Percentiles rank a stretch among this genome's conserved stretches.
Conservation (phyloP, 1,284 basidiomycete species). For the Abortiporus biennis region DNA sequence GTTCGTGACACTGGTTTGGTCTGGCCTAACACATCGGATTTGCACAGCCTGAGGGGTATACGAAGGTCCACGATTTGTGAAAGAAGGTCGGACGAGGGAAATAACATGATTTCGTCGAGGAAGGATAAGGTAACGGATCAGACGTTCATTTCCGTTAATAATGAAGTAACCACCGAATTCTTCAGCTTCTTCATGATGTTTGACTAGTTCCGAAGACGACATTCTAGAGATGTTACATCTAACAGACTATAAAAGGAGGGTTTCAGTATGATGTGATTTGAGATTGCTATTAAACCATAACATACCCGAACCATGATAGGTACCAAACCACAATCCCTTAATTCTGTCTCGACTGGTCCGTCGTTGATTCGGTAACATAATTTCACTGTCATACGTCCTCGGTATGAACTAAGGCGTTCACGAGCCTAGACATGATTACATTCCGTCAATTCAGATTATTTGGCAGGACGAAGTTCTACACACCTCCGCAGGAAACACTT, state of each 20-base stretch:
- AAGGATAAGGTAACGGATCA: constrained; percentile 95
- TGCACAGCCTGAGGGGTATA: constrained; percentile 95
- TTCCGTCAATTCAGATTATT: constrained; percentile 2
- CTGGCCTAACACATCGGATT: constrained; percentile 90
- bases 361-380: constrained; percentile 83
- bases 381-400: constrained; percentile 87
- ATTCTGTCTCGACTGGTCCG: constrained; percentile 68
- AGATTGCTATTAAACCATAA: constrained; percentile 19
- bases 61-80: constrained; percentile 87
- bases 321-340: constrained; percentile 86
- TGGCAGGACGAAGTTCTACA: constrained; percentile 16
- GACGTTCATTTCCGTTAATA: constrained; percentile 98
- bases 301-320: constrained; percentile 96
- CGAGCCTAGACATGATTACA: constrained; percentile 54
- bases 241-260: constrained; percentile 84
- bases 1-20: constrained; percentile 92
- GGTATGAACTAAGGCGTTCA: constrained; percentile 89
- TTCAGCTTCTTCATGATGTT: constrained; percentile 92
- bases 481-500: constrained; percentile 88
- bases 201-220: constrained; percentile 84
- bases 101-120: constrained; percentile 88
- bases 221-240: constrained; percentile 88
- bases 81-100: constrained; percentile 81
- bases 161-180: constrained; percentile 99
- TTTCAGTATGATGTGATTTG: too few relatives aligned